Evolutionary conservation across 2,329 filamentous ascomycete genomes (phyloP), one percentile per base, ranked within the genome.

Genomic region (Aspergillus quadricinctus): DNA sequence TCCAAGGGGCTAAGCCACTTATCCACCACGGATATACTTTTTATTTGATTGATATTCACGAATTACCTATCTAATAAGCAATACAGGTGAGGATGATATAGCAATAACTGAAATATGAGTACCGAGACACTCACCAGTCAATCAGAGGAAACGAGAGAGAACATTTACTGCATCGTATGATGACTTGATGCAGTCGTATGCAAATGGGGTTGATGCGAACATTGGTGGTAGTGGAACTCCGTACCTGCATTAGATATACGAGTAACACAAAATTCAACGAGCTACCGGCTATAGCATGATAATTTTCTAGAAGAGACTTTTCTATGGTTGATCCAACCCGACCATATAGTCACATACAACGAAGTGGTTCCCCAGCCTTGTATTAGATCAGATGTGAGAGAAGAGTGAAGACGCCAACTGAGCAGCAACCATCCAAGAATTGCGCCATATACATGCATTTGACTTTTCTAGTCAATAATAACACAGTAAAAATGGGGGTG

Each of bases 381-480:
- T 25, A 46, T 27, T 27, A 46, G 21, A 11, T 27, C 43, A 37
- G 51, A 31, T 51, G 35, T 10, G 21, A 17, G n/a, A 27, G 19
- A 55, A 55, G 37, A 55, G 49, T 48, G 11, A 19, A 35, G 45
- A 45, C 49, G 49, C 49, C 49, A 3, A n/a, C 50, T 11, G 29
- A 52, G 29, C 17, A 43, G 28, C 37, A 31, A 45, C n/a, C 14
- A 37, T 17, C 35, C 50, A 37, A 45, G n/a, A 37, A 28, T 21
- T 25, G 50, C 50, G 50, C 50, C 50, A 27, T 23, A 29, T 17
- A 52, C 25, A 52, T 52, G 50, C 50, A 25, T 19, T 41, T 46
- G 43, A 31, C 27, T 37, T 50, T 46, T 53, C 50, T 50, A 56
- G 45, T 17, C 35, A 48, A 29, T 17, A 25, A 35, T 48, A 17